A percentile compares a stretch with the other conserved stretches of the same genome.
Conservation (phyloP, 805 yeast genomes). For the Candida jianshihensis region DNA sequence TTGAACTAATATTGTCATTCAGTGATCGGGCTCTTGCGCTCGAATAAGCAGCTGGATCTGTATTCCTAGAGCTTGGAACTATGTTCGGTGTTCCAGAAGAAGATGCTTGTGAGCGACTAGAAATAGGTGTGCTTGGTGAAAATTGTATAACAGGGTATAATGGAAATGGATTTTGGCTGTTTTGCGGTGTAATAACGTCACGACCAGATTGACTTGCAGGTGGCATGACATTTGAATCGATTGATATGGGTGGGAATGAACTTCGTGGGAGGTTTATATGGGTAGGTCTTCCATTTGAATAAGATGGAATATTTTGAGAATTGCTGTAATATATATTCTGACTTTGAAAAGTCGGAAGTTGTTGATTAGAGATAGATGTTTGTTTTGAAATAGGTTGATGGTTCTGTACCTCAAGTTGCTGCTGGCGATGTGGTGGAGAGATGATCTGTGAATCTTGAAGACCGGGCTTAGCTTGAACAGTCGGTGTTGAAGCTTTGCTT, state of each 20-base stretch:
- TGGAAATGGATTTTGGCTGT: conserved; percentile 4
- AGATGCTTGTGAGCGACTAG: conserved; percentile 3
- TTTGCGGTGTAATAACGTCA: no score
- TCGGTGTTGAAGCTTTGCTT: no score
- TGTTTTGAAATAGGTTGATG: no score
- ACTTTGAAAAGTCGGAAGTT: not conserved
- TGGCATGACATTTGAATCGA: not conserved
- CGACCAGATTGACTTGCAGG: no score
- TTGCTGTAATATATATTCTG: not conserved
- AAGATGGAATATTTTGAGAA: not conserved
- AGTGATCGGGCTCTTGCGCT: conserved; percentile 16
- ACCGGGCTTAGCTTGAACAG: no score
- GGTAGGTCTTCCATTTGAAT: not conserved
- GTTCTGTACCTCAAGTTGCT: no score
- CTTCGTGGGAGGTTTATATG: not conserved
- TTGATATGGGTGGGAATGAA: not conserved
- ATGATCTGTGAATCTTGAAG: no score
- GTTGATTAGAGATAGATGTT: no score
- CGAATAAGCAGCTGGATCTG: conserved; percentile 3
- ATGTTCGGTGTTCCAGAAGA: conserved; percentile 8
- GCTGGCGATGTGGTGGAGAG: no score
- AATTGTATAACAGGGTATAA: conserved; percentile 6
- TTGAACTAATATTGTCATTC: conserved; percentile 17
- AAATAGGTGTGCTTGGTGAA: conserved; percentile 10
- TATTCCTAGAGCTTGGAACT: conserved; percentile 1